Evolutionary conservation across 768 basidiomycete genomes (phyloP).

Genomic region (Phaeolepiota aurea): DNA sequence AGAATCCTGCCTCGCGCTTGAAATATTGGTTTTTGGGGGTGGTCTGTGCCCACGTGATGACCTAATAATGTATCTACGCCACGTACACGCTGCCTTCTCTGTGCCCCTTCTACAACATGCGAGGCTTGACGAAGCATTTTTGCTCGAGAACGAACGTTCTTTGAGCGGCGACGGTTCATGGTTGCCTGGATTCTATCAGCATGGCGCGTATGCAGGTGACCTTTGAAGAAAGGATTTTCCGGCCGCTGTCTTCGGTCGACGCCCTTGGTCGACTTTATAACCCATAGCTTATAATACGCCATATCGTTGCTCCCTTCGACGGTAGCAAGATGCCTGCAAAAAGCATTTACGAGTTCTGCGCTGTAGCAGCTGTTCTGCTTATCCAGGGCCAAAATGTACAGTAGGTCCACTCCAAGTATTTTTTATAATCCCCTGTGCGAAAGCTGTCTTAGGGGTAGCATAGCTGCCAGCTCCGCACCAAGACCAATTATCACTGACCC

Average conservation of each 20-base stretch:
- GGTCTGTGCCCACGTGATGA: conserved; percentile 2
- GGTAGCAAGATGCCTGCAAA: too few relatives aligned
- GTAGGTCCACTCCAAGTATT: too few relatives aligned
- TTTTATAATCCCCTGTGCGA: too few relatives aligned
- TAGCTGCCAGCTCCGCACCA: too few relatives aligned
- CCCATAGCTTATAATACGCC: not conserved
- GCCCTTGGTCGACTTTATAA: not conserved
- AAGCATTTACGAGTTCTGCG: too few relatives aligned
- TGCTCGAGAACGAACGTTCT: not conserved
- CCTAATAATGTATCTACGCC: not conserved
- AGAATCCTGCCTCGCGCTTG: too few relatives aligned
- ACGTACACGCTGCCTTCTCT: conserved; percentile 2
- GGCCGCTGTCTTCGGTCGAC: not conserved
- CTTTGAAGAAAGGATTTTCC: not conserved
- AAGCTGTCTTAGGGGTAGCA: too few relatives aligned
- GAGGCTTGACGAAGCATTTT: not conserved
- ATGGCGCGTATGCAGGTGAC: not conserved
- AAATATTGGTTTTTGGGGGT: too few relatives aligned
- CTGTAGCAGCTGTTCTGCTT: too few relatives aligned
- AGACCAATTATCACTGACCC: conserved; percentile 25
- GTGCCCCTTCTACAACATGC: not conserved
- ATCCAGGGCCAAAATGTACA: too few relatives aligned
- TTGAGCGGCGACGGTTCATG: not conserved
- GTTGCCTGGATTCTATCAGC: not conserved
- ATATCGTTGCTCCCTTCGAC: too few relatives aligned